Evolutionary conservation across 495 filamentous ascomycete species (phyloP).

Genomic region (Penicillium cosmopolitanum): DNA sequence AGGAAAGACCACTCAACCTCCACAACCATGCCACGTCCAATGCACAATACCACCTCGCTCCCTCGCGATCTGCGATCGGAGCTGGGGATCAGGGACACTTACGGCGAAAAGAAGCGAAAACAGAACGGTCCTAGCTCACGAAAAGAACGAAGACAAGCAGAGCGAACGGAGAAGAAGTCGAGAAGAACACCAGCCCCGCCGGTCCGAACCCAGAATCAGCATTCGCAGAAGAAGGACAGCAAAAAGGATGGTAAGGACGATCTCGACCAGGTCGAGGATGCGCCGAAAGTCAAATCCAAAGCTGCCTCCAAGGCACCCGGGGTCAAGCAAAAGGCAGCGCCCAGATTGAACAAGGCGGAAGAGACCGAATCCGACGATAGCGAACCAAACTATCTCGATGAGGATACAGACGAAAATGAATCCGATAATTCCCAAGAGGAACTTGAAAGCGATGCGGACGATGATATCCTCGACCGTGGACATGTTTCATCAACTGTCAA

Average conservation of each 20-base stretch:
- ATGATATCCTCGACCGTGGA: not conserved
- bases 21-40: constrained; percentile 43
- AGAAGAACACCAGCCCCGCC: constrained; percentile 24
- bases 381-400: constrained; percentile 15
- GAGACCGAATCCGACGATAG: constrained; percentile 2
- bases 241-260: constrained; percentile 33
- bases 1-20: constrained; percentile 1
- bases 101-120: constrained; percentile 44
- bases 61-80: constrained; percentile 64
- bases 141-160: constrained; percentile 65
- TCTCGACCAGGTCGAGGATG: constrained; percentile 27
- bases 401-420: constrained; percentile 21
- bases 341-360: not conserved
- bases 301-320: constrained; percentile 3
- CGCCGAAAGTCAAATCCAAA: constrained; percentile 10
- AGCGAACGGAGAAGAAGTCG: constrained; percentile 58
- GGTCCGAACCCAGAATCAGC: not conserved
- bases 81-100: constrained; percentile 53
- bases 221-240: constrained; percentile 10
- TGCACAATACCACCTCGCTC: constrained; percentile 63
- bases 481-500: constrained; percentile 61
- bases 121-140: constrained; percentile 47
- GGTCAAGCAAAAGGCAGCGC: constrained; percentile 23
- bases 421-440: constrained; percentile 13
- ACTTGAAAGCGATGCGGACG: constrained; percentile 20